phyloP scores from a whole-genome alignment of 2,329 filamentous ascomycete genomes.

The Moelleriella libera region DNA sequence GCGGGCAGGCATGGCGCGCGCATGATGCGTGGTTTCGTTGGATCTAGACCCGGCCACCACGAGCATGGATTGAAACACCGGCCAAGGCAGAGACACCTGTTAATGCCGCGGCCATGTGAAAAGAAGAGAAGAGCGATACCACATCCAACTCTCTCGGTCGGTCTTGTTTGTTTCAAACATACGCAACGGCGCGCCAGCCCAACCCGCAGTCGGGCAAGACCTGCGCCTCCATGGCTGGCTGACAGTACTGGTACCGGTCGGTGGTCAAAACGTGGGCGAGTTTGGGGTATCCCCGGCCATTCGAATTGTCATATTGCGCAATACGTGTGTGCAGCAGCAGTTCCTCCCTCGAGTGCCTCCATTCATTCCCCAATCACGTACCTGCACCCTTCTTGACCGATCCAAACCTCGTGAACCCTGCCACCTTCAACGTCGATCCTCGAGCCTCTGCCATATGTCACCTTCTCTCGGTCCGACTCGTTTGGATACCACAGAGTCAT shows the following conservation, averaged over 20 bases:
- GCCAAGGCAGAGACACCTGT: background rate
- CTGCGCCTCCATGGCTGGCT: no score
- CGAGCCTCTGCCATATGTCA: slow-evolving; percentile 44
- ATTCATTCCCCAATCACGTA: slow-evolving; percentile 49
- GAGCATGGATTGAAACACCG: background rate
- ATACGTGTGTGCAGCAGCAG: background rate
- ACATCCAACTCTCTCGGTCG: no score
- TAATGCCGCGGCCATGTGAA: no score
- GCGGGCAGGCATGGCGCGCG: background rate
- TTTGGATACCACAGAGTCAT: slow-evolving; percentile 54
- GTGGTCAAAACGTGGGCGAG: no score
- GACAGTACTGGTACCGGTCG: no score
- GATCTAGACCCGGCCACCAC: background rate
- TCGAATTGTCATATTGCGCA: background rate
- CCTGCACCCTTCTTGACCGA: slow-evolving; percentile 51
- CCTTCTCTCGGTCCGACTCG: slow-evolving; percentile 38
- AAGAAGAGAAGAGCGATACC: no score
- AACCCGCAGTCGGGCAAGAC: no score
- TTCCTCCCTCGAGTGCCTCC: background rate
- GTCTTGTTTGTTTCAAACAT: no score
- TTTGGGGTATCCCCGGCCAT: background rate
- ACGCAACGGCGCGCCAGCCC: no score
- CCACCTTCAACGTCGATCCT: slow-evolving; percentile 53
- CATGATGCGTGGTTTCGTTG: background rate
- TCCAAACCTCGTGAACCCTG: slow-evolving; percentile 54